Base-by-base conservation (phyloP, 352 stramenopile genomes). In the Globisporangium paroecandrum region DNA sequence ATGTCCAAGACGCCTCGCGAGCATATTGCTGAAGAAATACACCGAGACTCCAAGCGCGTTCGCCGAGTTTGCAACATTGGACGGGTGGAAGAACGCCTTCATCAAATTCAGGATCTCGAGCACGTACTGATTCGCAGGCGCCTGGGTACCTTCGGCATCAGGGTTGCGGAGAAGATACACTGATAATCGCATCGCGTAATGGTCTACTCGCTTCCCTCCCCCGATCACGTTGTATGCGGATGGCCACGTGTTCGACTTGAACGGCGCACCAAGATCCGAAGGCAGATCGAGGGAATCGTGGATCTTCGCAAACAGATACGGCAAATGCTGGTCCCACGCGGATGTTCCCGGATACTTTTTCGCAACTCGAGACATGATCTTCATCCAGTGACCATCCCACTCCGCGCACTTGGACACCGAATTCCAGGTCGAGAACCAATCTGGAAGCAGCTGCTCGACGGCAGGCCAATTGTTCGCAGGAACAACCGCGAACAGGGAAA, bases 341-440 rank as follows among this genome's bases (percentile, higher is more conserved):
- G 54, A 18, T 10, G 69, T 74, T 54, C 70, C 57, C 1, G 77
- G 75, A 62, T 85, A 82, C 49, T 68, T 69, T 62, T 91, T 93
- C 20, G 69, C 71, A 13, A 89, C 69, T n/a, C 82, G 83, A 54
- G 81, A 83, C 32, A 93, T 66, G 22, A 93, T 64, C 64, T 89
- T 89, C 66, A 93, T 83, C 85, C 85, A 93, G 43, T 90, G 83
- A 8, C 79, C 77, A 53, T 93, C 82, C 85, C 85, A 93, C 55
- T 89, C 78, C 9, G 64, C 62, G 59, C 79, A 87, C 0, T 75
- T 66, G 15, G 83, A 85, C 36, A 91, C 73, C 9, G 65, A 64
- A n/a, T 76, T 70, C 85, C 83, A 93, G 7, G 79, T 74, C 20
- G 71, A 60, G 25, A 93, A 77, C 83, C 81, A 93, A 49, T 84